A percentile compares a stretch with the other conserved stretches of the same genome.
Evolutionary conservation across 169 alveolate species (phyloP).

Genomic region (Cyclospora cayetanensis): DNA sequence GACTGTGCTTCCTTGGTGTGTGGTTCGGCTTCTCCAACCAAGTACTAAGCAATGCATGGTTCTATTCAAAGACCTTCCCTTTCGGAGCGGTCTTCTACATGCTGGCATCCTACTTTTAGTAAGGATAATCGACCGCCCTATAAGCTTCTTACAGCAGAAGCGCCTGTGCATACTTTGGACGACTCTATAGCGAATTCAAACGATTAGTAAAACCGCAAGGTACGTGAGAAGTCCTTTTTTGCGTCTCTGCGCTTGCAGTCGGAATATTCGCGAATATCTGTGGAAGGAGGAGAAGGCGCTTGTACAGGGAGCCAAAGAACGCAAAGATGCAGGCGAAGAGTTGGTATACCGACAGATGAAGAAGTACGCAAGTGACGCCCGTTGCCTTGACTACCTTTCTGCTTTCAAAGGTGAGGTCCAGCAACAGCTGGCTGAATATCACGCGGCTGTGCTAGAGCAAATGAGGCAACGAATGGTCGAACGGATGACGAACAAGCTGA

Average conservation of each 20-base stretch:
- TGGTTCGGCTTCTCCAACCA: constrained; percentile 88
- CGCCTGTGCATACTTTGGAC: too few relatives aligned
- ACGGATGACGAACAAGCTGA: constrained; percentile 62
- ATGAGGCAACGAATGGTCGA: constrained; percentile 56
- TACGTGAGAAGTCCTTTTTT: neutral
- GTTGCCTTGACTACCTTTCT: constrained; percentile 75
- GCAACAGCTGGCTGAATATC: constrained; percentile 70
- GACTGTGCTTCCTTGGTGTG: constrained; percentile 86
- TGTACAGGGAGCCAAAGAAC: constrained; percentile 81
- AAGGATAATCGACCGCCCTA: constrained; percentile 57
- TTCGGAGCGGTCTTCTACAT: constrained; percentile 89
- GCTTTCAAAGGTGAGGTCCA: constrained; percentile 73
- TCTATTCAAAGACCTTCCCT: constrained; percentile 88
- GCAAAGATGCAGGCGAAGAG: constrained; percentile 83
- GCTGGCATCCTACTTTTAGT: constrained; percentile 89
- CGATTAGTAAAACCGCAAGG: neutral
- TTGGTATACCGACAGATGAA: constrained; percentile 83
- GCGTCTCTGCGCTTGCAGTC: constrained; percentile 68
- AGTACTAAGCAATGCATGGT: constrained; percentile 89
- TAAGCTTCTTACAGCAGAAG: too few relatives aligned
- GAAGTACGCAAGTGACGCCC: constrained; percentile 75
- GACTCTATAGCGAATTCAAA: neutral
- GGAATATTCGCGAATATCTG: constrained; percentile 79
- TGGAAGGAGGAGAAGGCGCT: constrained; percentile 87
- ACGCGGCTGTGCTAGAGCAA: constrained; percentile 66